Evolutionary conservation across 1,139 yeast species (phyloP), one percentile per base, ranked within the genome.

Genomic region (Blastobotrys raffinosifermentans): DNA sequence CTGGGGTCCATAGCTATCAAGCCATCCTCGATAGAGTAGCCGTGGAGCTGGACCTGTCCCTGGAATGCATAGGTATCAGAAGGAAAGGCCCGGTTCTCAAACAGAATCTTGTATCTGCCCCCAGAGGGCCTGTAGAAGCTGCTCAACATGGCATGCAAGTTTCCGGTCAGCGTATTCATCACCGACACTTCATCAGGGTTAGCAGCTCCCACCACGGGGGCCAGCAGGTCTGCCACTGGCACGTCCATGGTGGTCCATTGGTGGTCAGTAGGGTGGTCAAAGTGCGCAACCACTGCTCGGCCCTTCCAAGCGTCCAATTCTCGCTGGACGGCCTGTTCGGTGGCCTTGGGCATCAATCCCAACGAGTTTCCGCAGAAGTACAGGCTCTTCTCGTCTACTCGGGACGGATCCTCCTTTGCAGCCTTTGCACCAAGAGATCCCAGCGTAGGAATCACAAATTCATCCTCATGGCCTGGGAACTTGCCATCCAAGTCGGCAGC

Each of bases 281-380:
- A 85, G 57, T 89, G 97, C 0, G 93, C 74, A 44, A 83, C 87
- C 3, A 89, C 97, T 0, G 80, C 96, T 32, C 87, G 67, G 26
- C 60, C 67, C 20, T 73, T 66, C 97, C 97, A 89, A 0, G 93
- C 94, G 44, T 76, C 73, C 30, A 89, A 64, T 59, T 89, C 96
- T 26, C 66, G 69, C 33, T 62, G 62, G 10, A 89, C 66, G 15
- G 86, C 83, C 2, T 50, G 49, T 19, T 74, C 66, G 0, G 87
- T 79, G 3, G 65, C 53, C 37, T 63, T 66, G 0, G 97, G 96
- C 93, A 86, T 83, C 42, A 89, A 64, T 0, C 97, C 97, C 6
- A 89, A 72, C 6, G 96, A 86, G 62, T 89, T 87, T 4, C 97
- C 97, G 60, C 95, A 85, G 37, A 89, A 67, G 55, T 89, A 84